phyloP scores from a whole-genome alignment of 2,329 filamentous ascomycete genomes.

The Fusarium sp. region DNA sequence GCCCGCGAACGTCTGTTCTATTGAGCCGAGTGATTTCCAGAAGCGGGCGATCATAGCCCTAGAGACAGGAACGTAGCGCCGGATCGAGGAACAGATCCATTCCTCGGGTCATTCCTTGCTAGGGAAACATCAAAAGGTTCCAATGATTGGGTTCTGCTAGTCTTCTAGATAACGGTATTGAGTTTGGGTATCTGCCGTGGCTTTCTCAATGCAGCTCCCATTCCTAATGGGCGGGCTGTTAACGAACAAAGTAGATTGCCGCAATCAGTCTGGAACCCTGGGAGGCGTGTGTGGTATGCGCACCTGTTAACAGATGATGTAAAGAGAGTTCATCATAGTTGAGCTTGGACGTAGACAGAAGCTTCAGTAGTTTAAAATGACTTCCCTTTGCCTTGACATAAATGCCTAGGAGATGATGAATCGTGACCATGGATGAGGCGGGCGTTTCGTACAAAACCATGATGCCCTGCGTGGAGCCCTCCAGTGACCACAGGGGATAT shows the following conservation, averaged over 20 bases:
- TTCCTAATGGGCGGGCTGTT: background rate
- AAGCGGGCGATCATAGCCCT: background rate
- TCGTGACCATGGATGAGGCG: background rate
- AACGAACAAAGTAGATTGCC: background rate
- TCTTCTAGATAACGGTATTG: background rate
- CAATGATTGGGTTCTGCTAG: background rate
- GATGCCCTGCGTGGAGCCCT: background rate
- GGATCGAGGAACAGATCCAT: background rate
- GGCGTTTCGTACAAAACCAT: background rate
- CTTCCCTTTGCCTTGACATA: too few species aligned
- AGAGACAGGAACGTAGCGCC: background rate
- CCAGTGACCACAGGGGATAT: background rate
- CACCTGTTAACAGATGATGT: too few species aligned
- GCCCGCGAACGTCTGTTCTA: background rate
- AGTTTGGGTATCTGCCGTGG: background rate
- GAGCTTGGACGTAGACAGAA: too few species aligned
- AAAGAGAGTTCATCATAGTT: too few species aligned
- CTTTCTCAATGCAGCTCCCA: background rate
- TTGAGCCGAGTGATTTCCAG: background rate
- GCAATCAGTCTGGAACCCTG: background rate
- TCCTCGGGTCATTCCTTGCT: background rate
- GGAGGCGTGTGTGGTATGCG: too few species aligned
- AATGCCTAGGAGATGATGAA: too few species aligned
- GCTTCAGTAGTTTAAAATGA: too few species aligned
- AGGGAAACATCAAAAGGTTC: background rate